Percentiles rank a stretch among this genome's conserved stretches.
phyloP scores from a whole-genome alignment of 2,329 filamentous ascomycete species.

The Seiridium cupressi region DNA sequence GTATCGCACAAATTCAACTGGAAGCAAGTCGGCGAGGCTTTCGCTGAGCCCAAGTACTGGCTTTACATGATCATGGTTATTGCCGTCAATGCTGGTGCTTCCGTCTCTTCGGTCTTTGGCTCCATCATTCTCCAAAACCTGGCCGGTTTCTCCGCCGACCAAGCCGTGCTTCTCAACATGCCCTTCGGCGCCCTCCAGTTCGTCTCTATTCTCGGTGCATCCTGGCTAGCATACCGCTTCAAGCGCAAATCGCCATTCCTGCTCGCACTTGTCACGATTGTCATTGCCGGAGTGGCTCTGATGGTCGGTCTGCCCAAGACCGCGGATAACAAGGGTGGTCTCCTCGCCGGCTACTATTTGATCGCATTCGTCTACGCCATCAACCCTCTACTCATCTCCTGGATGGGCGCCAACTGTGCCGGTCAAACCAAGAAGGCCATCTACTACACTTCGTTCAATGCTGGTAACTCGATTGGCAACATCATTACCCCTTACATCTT shows the following conservation, averaged over 20 bases:
- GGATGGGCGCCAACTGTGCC: not conserved
- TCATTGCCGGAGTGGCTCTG: not conserved
- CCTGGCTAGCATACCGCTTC: not conserved
- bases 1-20: not conserved
- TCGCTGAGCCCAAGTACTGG: not conserved
- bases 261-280: not conserved
- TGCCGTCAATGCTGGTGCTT: not conserved
- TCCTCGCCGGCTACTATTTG: not conserved
- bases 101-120: not conserved
- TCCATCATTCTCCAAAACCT: not conserved
- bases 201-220: not conserved
- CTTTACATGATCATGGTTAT: not conserved
- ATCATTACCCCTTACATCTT: not conserved
- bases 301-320: not conserved
- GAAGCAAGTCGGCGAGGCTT: not conserved
- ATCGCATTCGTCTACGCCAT: not conserved
- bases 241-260: not conserved
- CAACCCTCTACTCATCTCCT: conserved; percentile 1
- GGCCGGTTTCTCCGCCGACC: not conserved
- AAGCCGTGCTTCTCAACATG: not conserved
- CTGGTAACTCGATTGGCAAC: not conserved
- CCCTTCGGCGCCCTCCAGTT: not conserved
- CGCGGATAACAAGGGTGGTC: not conserved
- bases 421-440: conserved; percentile 1
- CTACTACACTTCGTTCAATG: not conserved